Conservation (phyloP, 2,329 filamentous ascomycete genomes). For the Gnomoniopsis sp. region DNA sequence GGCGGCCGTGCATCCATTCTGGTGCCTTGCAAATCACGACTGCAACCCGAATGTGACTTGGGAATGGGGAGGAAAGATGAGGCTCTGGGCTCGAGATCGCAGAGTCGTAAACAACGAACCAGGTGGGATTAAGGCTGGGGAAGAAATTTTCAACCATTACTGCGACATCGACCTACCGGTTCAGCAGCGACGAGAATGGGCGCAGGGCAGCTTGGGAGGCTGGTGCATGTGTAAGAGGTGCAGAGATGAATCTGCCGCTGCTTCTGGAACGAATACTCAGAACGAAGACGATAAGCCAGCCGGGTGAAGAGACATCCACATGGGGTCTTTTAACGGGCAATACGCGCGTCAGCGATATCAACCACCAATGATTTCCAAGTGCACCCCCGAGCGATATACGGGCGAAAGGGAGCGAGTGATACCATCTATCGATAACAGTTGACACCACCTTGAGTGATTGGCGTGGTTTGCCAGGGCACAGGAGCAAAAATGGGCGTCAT, state of each 20-base stretch:
- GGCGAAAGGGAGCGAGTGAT: neutral
- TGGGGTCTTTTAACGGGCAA: too few species aligned
- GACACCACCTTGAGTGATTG: neutral
- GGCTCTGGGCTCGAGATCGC: conserved; percentile 60
- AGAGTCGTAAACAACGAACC: conserved; percentile 47
- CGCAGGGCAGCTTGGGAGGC: conserved; percentile 80
- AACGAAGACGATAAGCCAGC: neutral
- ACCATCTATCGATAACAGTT: neutral
- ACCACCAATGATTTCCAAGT: neutral
- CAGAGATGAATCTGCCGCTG: conserved; percentile 57
- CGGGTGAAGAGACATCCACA: neutral
- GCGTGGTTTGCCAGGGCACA: neutral
- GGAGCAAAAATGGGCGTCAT: too few species aligned
- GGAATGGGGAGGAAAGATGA: conserved; percentile 85
- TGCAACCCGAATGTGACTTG: conserved; percentile 93
- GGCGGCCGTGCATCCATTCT: conserved; percentile 89
- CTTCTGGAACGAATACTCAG: neutral
- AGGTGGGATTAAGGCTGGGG: conserved; percentile 68
- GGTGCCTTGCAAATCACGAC: conserved; percentile 95
- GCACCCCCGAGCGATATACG: conserved; percentile 6
- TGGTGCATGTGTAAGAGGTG: conserved; percentile 86
- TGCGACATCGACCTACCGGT: conserved; percentile 81
- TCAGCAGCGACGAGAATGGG: conserved; percentile 82
- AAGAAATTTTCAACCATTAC: conserved; percentile 87
- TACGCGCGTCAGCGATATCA: neutral